Evolutionary conservation across 139 green algal species (phyloP).

Genomic region (Axilococcus clingmanii): DNA sequence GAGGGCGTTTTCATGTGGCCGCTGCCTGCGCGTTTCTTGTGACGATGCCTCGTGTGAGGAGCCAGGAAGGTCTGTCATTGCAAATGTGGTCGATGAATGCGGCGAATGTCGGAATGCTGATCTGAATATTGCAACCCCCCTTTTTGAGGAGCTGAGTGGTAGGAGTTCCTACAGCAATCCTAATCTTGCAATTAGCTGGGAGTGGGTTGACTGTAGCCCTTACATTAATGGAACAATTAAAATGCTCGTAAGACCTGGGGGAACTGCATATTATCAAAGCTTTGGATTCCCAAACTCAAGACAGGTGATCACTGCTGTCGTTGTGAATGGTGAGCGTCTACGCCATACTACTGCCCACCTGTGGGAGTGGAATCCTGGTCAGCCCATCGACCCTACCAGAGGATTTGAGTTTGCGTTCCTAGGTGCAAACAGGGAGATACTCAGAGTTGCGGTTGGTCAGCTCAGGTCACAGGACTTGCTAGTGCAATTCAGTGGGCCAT

Average conservation of each 20-base stretch:
- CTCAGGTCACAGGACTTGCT: conserved; percentile 13
- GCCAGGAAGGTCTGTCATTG: conserved; percentile 7
- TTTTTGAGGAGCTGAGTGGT: conserved; percentile 18
- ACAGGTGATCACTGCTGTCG: conserved; percentile 14
- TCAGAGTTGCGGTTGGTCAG: conserved; percentile 1
- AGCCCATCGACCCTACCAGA: background rate
- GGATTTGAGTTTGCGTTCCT: conserved; percentile 10
- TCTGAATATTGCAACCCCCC: background rate
- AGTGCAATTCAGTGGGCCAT: conserved; percentile 22
- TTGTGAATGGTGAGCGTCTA: conserved; percentile 20
- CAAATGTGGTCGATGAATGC: conserved; percentile 23
- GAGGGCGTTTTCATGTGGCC: conserved; percentile 17
- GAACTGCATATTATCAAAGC: conserved; percentile 24
- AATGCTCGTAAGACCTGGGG: conserved; percentile 23
- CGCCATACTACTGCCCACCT: conserved; percentile 6
- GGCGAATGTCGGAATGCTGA: conserved; percentile 23
- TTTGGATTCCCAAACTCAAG: conserved; percentile 26
- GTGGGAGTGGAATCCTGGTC: conserved; percentile 9
- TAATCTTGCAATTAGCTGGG: conserved; percentile 9
- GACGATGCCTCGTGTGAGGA: conserved; percentile 14
- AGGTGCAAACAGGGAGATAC: conserved; percentile 3
- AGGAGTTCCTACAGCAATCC: conserved; percentile 1
- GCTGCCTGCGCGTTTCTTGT: conserved; percentile 20
- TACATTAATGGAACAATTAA: conserved; percentile 26
- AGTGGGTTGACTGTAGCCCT: conserved; percentile 15